Percentiles rank a stretch among this genome's conserved stretches.
These are phyloP conservation scores for Cordyceps pruinosa DNA, from an alignment of 2,329 filamentous ascomycete genomes.

Conservation along the genomic window DNA sequence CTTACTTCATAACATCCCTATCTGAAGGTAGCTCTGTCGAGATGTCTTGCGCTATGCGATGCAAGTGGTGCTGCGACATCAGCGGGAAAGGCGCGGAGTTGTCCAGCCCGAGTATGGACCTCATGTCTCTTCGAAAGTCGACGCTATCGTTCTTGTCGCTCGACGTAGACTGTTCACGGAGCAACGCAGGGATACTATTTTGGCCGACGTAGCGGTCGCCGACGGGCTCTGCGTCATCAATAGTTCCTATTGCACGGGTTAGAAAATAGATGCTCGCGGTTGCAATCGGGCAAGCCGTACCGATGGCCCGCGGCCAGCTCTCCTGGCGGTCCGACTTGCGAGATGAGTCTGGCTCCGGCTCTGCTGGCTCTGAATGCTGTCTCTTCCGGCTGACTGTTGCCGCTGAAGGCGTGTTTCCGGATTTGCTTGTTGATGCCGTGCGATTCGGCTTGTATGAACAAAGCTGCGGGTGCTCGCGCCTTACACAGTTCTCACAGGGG, in stretches of 20 bases:
- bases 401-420: constrained; percentile 26
- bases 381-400: constrained; percentile 24
- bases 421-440: constrained; percentile 29
- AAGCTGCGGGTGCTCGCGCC: constrained; percentile 56
- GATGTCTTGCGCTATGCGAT: constrained; percentile 54
- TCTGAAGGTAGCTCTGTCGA: constrained; percentile 56
- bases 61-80: constrained; percentile 57
- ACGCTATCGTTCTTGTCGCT: constrained; percentile 45
- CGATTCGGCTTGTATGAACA: constrained; percentile 61
- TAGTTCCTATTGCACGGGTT: constrained; percentile 24
- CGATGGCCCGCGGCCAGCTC: constrained; percentile 37
- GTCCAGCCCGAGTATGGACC: constrained; percentile 58
- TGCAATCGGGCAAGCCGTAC: constrained; percentile 19
- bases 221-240: constrained; percentile 49
- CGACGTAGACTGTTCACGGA: constrained; percentile 53
- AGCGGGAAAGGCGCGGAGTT: constrained; percentile 60
- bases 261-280: not conserved
- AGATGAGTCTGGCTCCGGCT: constrained; percentile 23
- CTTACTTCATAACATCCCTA: constrained; percentile 59
- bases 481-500: constrained; percentile 62
- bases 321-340: constrained; percentile 31
- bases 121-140: constrained; percentile 58
- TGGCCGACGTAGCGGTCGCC: constrained; percentile 57
- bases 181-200: constrained; percentile 60
- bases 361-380: constrained; percentile 27